phyloP scores from a whole-genome alignment of 2,329 filamentous ascomycete species.

The Ophiosphaerella narmari region DNA sequence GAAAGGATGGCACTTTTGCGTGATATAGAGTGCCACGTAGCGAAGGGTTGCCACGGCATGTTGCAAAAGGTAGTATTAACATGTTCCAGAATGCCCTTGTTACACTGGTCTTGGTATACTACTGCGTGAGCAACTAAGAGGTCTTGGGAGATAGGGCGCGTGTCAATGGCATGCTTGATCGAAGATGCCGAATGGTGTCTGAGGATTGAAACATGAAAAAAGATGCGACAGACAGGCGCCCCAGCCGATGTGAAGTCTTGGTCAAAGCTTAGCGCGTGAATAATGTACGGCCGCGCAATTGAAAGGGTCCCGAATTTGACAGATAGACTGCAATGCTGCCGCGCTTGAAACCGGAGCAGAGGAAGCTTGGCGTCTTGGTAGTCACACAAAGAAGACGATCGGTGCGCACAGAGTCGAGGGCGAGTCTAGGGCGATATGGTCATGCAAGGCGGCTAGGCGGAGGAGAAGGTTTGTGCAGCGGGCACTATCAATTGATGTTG shows the following conservation, averaged over 20 bases:
- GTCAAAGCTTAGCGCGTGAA: conserved; percentile 5
- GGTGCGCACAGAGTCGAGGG: neutral
- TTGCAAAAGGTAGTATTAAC: neutral
- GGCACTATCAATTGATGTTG: conserved; percentile 8
- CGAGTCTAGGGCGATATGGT: neutral
- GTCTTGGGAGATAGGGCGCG: neutral
- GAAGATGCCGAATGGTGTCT: neutral
- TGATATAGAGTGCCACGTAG: conserved; percentile 2
- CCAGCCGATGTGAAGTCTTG: conserved; percentile 1
- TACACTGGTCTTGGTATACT: neutral
- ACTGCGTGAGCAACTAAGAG: neutral
- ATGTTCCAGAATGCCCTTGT: conserved; percentile 3
- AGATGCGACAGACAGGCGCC: conserved; percentile 4
- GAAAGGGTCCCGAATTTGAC: neutral
- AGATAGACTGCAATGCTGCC: conserved; percentile 2
- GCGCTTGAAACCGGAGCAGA: conserved; percentile 6
- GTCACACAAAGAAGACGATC: neutral
- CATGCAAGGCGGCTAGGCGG: conserved; percentile 16
- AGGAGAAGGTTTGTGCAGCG: conserved; percentile 7
- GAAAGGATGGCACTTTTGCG: neutral
- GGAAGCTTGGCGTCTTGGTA: conserved; percentile 9
- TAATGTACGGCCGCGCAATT: conserved; percentile 4
- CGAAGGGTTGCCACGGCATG: neutral
- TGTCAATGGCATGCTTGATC: neutral
- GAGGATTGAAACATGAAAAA: neutral